Evolutionary conservation across 129 eudicot species (phyloP).

Genomic region (Rutidosis leptorrhynchoides): DNA sequence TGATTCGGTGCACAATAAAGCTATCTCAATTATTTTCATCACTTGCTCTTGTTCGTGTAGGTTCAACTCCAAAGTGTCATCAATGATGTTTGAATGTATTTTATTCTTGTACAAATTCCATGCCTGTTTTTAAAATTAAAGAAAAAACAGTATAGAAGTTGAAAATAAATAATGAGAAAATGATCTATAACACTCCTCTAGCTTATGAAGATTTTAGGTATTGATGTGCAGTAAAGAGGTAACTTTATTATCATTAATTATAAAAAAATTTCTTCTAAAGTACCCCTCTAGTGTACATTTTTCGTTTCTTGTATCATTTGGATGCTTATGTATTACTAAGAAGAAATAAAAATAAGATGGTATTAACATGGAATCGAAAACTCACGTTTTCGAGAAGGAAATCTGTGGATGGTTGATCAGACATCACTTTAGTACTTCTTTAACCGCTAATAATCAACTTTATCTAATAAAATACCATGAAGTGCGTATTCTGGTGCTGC

Average conservation of each 20-base stretch:
- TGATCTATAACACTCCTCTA: too few species aligned
- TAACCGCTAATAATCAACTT: constrained; percentile 68
- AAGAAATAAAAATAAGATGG: too few species aligned
- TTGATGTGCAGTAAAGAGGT: too few species aligned
- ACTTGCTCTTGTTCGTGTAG: constrained; percentile 39
- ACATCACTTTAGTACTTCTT: constrained; percentile 41
- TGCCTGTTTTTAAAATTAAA: constrained; percentile 35
- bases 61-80: constrained; percentile 41
- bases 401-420: constrained; percentile 32
- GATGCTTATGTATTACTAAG: too few species aligned
- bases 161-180: too few species aligned
- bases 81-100: constrained; percentile 41
- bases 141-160: not conserved
- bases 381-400: constrained; percentile 61
- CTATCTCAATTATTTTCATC: constrained; percentile 57
- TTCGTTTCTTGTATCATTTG: too few species aligned
- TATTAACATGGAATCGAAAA: not conserved
- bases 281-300: too few species aligned
- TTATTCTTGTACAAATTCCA: constrained; percentile 56
- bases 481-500: constrained; percentile 73
- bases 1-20: constrained; percentile 59
- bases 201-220: not conserved
- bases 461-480: constrained; percentile 55
- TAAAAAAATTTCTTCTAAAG: too few species aligned
- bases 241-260: too few species aligned